Percentiles rank a stretch among this genome's conserved stretches.
Conservation (phyloP, 257 asterid genomes). For the Capsicum chinense region DNA sequence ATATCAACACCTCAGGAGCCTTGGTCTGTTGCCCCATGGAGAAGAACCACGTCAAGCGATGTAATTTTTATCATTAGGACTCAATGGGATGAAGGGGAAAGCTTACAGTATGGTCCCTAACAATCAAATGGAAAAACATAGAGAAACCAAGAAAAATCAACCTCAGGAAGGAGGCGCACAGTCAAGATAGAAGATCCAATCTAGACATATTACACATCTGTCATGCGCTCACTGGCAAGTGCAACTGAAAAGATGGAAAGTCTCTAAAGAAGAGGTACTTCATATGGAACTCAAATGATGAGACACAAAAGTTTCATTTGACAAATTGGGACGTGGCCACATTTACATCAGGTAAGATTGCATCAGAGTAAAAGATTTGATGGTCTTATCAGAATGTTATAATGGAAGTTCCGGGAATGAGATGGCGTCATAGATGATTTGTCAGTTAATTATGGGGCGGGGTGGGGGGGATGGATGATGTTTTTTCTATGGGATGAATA, state of each 20-base stretch:
- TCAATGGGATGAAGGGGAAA: not conserved
- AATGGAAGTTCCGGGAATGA: not conserved
- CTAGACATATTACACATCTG: not conserved
- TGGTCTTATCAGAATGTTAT: not conserved
- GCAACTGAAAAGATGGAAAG: not conserved
- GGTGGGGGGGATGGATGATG: no score
- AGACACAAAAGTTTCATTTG: not conserved
- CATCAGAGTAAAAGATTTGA: not conserved
- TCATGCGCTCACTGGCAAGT: not conserved
- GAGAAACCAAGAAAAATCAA: not conserved
- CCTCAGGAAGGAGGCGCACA: not conserved
- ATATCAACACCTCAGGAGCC: no score
- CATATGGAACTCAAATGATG: not conserved
- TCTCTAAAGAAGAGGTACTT: not conserved
- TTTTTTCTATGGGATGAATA: not conserved
- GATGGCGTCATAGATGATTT: not conserved
- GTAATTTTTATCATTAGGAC: not conserved
- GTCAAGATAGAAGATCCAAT: constrained; percentile 11
- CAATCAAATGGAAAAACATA: not conserved
- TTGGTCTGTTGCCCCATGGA: no score
- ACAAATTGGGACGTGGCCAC: not conserved
- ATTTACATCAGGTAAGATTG: not conserved
- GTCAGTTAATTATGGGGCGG: not conserved
- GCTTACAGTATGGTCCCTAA: not conserved
- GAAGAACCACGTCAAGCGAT: no score